Base-by-base conservation (phyloP, 495 filamentous ascomycete genomes). In the Lophiotrema nucula region DNA sequence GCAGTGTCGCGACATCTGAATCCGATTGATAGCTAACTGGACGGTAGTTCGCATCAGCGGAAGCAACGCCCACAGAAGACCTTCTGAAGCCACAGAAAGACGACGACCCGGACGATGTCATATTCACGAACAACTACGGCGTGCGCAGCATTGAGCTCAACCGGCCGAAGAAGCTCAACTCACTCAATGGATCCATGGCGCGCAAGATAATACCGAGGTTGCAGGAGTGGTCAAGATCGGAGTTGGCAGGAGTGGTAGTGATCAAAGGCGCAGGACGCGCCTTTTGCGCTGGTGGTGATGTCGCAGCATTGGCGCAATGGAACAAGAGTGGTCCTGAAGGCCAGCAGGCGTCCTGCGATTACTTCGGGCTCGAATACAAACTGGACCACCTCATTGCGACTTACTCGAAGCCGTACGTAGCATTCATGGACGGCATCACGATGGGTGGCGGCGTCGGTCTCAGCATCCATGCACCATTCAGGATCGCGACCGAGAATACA, bases 381-480 rank as follows among this genome's bases (percentile, higher is more conserved):
- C 85, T 98, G 48, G 88, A 97, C 74, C 93, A 98, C 74, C 73
- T 89, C 47, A 92, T 98, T 66, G 91, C 95, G n/a, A 96, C 91
- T 45, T 96, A 92, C 76, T 65, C 74, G 23, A 97, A 96, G 76
- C 93, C 93, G 2, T 93, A 92, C 69, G 83, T 98, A 45, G 90
- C 95, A 33, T 88, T 97, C 70, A 92, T 98, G 86, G 95, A 98
- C 68, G 93, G 93, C 53, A 86, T 96, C 68, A 98, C 95, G 22
- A 97, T 98, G 93, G 93, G 93, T 56, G 93, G 93, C 49, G 93
- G 93, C 48, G 95, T 97, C 25, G 93, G 93, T 2, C 81, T 98
- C 45, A 90, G 86, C 72, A 80, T 97, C 39, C 95, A 98, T 73
- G 92, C 95, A 4, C 95, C 93, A 1, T 90, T 98, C 79, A 81